These are phyloP conservation scores for Anisodus tanguticus DNA, from an alignment of 257 asterid species.

Conservation along the genomic window DNA sequence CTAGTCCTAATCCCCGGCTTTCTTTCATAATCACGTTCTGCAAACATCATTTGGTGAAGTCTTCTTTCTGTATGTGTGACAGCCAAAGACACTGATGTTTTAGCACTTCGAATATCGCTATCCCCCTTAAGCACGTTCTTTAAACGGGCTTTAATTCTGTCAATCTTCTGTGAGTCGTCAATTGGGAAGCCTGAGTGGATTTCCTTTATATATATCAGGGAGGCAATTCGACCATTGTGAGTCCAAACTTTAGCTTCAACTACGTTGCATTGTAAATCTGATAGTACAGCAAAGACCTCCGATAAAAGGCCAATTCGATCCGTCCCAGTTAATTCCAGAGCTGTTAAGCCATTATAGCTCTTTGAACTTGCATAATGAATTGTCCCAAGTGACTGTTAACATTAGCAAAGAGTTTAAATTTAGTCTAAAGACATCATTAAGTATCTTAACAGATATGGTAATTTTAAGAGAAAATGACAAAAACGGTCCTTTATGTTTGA, in stretches of 20 bases:
- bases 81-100: constrained; percentile 63
- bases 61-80: constrained; percentile 88
- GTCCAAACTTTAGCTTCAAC: constrained; percentile 94
- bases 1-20: constrained; percentile 40
- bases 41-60: constrained; percentile 98
- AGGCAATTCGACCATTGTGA: constrained; percentile 87
- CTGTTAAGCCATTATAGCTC: constrained; percentile 68
- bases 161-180: constrained; percentile 65
- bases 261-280: constrained; percentile 67
- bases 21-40: constrained; percentile 86
- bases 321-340: constrained; percentile 79
- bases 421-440: background rate
- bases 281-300: constrained; percentile 84
- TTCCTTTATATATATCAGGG: constrained; percentile 71
- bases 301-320: constrained; percentile 91
- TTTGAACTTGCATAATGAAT: constrained; percentile 67
- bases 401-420: background rate
- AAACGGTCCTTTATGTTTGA: too few relatives aligned
- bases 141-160: constrained; percentile 58
- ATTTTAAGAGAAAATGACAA: background rate
- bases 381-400: constrained; percentile 70
- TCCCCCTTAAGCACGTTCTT: constrained; percentile 88
- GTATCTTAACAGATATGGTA: background rate
- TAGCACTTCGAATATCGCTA: constrained; percentile 74
- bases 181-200: constrained; percentile 66